Evolutionary conservation across 2,329 filamentous ascomycete species (phyloP), one percentile per base, ranked within the genome.

Genomic region (Sclerotinia spermophila): DNA sequence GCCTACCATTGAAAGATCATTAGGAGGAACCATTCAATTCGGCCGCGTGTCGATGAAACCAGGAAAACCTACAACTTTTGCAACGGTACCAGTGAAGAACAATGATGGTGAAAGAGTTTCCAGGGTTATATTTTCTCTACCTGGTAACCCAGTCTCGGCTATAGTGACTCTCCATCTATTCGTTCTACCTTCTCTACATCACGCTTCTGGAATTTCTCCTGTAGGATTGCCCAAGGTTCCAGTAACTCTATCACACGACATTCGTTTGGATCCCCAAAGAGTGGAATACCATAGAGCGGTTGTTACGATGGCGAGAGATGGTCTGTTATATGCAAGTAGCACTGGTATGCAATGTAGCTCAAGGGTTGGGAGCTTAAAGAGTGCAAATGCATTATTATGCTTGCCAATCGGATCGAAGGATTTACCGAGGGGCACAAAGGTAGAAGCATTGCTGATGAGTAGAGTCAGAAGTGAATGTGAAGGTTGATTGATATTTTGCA

Each of bases 31-130:
- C 0, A 97, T 99, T 75, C 96, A 97, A 81, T 99, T 99, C 76
- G 96, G 96, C 35, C 91, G 96, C 4, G 96, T 99, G 3, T 88
- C 91, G 69, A 98, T 99, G 96, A 99, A 99, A 83, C 96, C 96
- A 0, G 96, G 96, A 6, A 99, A 98, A 81, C 96, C 96, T 2
- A 97, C 94, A 0, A 99, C 96, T 0, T 99, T 99, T 80, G 96
- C 96, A 3, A 97, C 93, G 0, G 86, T 98, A 0, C 90, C 92
- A 1, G 83, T 86, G 53, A 90, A 89, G 80, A 83, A 87, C 71
- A 86, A 86, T 72, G 78, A 77, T 2, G 87, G 89, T 30, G 83
- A 86, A 55, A 85, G 89, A 60, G 81, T 88, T 35, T 83, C 82
- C 1, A 94, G 92, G 78, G 85, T 90, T 71, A 88, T 99, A 74